Evolutionary conservation across 2,329 filamentous ascomycete genomes (phyloP), one percentile per base, ranked within the genome.

Genomic region (Phoma sp.): DNA sequence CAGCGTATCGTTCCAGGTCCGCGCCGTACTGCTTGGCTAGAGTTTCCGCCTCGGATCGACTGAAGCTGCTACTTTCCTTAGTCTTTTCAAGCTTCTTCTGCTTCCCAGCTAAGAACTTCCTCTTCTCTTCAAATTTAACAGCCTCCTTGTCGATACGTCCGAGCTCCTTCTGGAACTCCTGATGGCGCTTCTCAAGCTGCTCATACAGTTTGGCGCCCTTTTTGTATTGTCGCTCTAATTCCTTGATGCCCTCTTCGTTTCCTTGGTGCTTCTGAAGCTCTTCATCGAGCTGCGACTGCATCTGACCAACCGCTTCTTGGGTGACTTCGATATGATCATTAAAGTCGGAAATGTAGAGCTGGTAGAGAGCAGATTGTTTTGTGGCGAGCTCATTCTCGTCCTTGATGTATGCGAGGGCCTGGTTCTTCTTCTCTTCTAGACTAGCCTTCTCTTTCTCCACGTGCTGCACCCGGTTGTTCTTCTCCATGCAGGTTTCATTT

Each of bases 41-140:
- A 58, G 89, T 88, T 33, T 88, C 84, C 3, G 92, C 89, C 65
- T 96, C 91, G 0, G 84, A 83, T 0, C 86, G 84, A 5, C 89
- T 86, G 53, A 88, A 87, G 59, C 90, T 90, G 55, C 90, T 91
- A 40, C 87, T 89, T 49, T 86, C 82, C 57, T 95, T 90, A 0
- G 89, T 85, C 78, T 96, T 98, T 62, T 98, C 91, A 11, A 96
- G 83, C 78, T 99, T 99, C 80, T 95, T 96, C 66, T 90, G 88
- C 79, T 99, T 99, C 68, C 88, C 89, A 2, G 84, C 81, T 61
- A 99, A 78, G 75, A 98, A 98, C 73, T 99, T 99, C 73, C 89
- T 89, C 81, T 98, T 98, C 76, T 99, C 96, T 61, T 98, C 93
- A 63, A 96, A 93, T 71, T 99, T 99, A 76, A 99, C 95, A 22